Evolutionary conservation across 1,284 basidiomycete species (phyloP).

Genomic region (Microbotryum silenes-acaulis): DNA sequence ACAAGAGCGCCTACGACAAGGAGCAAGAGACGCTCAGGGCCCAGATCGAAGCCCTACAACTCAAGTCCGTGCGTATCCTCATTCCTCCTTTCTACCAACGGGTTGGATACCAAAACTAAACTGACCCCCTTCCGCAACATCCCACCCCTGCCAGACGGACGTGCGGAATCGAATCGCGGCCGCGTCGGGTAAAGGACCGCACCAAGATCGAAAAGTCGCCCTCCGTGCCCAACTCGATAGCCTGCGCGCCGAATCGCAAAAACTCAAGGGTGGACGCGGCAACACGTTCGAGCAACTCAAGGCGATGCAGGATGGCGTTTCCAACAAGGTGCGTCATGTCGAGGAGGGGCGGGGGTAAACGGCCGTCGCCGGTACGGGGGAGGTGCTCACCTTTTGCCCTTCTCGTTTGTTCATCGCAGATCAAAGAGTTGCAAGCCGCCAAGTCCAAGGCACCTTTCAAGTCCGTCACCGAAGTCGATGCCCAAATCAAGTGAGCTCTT

Average conservation of each 20-base stretch:
- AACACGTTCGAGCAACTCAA: constrained; percentile 80
- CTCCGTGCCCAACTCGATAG: constrained; percentile 75
- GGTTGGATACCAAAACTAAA: too few relatives aligned
- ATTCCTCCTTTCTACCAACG: too few relatives aligned
- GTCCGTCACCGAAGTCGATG: constrained; percentile 78
- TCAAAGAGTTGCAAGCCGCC: constrained; percentile 78
- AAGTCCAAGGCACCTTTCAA: constrained; percentile 78
- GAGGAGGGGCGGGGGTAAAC: background rate
- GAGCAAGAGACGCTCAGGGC: constrained; percentile 75
- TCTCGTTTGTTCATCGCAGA: constrained; percentile 45
- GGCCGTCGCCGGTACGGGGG: too few relatives aligned
- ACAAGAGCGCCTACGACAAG: constrained; percentile 24
- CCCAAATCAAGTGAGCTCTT: constrained; percentile 63
- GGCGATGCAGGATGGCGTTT: constrained; percentile 65
- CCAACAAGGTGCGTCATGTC: constrained; percentile 61
- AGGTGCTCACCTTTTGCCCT: background rate
- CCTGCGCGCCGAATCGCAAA: constrained; percentile 72
- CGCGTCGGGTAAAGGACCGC: constrained; percentile 45
- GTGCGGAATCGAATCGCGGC: constrained; percentile 73
- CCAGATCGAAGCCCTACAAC: constrained; percentile 73
- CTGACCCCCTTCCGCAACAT: background rate
- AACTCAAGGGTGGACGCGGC: constrained; percentile 63
- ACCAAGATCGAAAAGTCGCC: constrained; percentile 58
- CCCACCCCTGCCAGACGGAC: constrained; percentile 50
- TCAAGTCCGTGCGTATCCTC: constrained; percentile 59